Base-by-base conservation (phyloP, 495 filamentous ascomycete genomes). In the Penicillium maclennaniae region DNA sequence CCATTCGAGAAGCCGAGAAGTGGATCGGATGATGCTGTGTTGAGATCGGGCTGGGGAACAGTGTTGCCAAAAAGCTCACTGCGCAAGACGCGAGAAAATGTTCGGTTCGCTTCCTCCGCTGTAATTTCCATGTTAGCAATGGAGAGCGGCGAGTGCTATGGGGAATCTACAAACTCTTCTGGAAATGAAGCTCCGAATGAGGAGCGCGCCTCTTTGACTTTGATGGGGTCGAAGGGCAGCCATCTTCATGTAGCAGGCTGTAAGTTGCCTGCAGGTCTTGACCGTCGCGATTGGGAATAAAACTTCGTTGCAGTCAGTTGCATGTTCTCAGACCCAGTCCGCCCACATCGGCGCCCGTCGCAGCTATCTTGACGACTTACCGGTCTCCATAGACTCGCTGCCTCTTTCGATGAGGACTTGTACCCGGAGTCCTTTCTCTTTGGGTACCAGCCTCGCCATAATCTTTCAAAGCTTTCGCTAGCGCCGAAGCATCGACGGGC, bases 61-160 rank as follows among this genome's bases (percentile, higher is more conserved):
- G 89, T 86, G 49, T 80, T 83, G 47, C 95, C 92, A 62, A 97
- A 97, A 40, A 98, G 73, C 67, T 98, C 95, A 43, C 87, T 83
- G 51, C 92, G 85, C 47, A 98, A 74, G 7, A 98, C 77, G n/a
- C 84, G 87, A 21, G 89, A 91, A 66, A 91, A 97, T 12, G 87
- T 96, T 49, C 86, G 79, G 56, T 97, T 96, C 20, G 93, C 95
- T 82, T 96, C 89, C 71, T 96, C 91, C 38, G 87, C 92, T 97
- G 60, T n/a, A 56, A 12, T 49, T 20, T 20, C 47, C 59, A 21
- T 4, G 66, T 86, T 62, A 87, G 72, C 46, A 55, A 60, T 49
- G 19, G n/a, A n/a, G n/a, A 9, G 49, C 23, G 15, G 7, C 0
- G 25, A 25, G 9, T 20, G 15, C 5, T n/a, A 7, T 25, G 19